These are phyloP conservation scores for Eutrema yunnanense DNA, from an alignment of 345 rosid species.

Conservation along the genomic window DNA sequence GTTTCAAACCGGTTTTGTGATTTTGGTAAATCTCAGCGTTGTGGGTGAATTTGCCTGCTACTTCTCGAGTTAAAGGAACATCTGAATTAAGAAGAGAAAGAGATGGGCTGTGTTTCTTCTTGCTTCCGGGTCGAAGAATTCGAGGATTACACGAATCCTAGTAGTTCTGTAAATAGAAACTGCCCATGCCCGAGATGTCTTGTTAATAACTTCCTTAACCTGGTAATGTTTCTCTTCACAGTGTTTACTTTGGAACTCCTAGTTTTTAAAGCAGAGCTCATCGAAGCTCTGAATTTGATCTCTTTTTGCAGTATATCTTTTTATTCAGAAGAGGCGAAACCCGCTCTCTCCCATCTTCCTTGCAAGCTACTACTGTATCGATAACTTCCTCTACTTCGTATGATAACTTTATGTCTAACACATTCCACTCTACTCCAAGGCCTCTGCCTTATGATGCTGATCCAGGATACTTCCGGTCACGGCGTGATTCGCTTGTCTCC, in stretches of 20 bases:
- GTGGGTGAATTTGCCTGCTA: slow-evolving; percentile 11
- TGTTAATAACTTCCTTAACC: slow-evolving; percentile 51
- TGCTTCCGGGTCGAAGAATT: slow-evolving; percentile 59
- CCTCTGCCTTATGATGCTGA: slow-evolving; percentile 93
- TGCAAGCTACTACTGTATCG: slow-evolving; percentile 61
- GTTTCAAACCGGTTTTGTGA: background rate
- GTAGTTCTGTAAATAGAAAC: slow-evolving; percentile 53
- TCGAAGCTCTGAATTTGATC: background rate
- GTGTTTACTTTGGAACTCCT: background rate
- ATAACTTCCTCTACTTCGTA: slow-evolving; percentile 54
- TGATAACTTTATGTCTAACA: slow-evolving; percentile 76
- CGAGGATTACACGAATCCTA: slow-evolving; percentile 67
- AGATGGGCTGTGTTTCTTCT: slow-evolving; percentile 87
- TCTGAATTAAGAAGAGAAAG: slow-evolving; percentile 19
- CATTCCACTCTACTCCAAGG: slow-evolving; percentile 83
- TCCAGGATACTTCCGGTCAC: slow-evolving; percentile 51
- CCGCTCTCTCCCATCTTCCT: slow-evolving; percentile 67
- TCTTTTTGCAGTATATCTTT: slow-evolving; percentile 52
- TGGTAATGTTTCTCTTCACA: slow-evolving; percentile 41
- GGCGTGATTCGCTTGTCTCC: slow-evolving; percentile 55
- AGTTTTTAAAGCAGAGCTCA: background rate
- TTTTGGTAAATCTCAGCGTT: background rate
- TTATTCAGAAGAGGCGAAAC: slow-evolving; percentile 74
- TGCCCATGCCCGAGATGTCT: slow-evolving; percentile 68
- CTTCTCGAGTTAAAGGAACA: background rate